Evolutionary conservation across 768 basidiomycete genomes (phyloP), one percentile per base, ranked within the genome.

Genomic region (Hortiboletus campestris): DNA sequence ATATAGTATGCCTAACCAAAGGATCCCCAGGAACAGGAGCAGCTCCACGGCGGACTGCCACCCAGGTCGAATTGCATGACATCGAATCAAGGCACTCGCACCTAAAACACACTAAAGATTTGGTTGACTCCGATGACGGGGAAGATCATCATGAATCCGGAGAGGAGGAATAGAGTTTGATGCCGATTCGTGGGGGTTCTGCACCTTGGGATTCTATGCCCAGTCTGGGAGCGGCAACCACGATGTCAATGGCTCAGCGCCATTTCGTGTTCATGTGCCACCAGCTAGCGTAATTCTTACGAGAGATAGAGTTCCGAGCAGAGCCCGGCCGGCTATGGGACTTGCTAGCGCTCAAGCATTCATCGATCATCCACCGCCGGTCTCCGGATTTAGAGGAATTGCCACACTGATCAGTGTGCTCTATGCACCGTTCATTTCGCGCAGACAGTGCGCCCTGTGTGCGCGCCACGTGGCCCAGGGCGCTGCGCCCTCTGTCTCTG

Each of bases 381-480:
- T 86, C 84, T 62, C 86, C 84, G 2, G 76, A 85, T 60, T 78
- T 91, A 9, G 82, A 88, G 65, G 84, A 85, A 51, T 76, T 91
- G 6, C 69, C n/a, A 74, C 42, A 77, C n/a, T n/a, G n/a, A n/a
- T 91, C 31, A 59, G 48, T 13, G 71, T 69, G 1, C n/a, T n/a
- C n/a, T n/a, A n/a, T n/a, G 62, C 56, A 1, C 67, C 70, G 2
- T 69, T 72, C 49, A 51, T 61, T 31, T 61, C 65, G 75, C 83
- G 20, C 82, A 84, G 4, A 72, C 73, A 32, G 78, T 81, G 4
- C 80, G 79, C 75, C 1, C 73, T 91, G 11, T 80, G 81, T 41
- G 87, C 84, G 10, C 80, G 80, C 50, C n/a, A n/a, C n/a, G n/a
- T 91, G 89, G 89, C 86, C 86, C 4, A 76, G 75, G 28, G n/a